phyloP scores from a whole-genome alignment of 164 flowering plant genomes.

The Nymphaea colorata region DNA sequence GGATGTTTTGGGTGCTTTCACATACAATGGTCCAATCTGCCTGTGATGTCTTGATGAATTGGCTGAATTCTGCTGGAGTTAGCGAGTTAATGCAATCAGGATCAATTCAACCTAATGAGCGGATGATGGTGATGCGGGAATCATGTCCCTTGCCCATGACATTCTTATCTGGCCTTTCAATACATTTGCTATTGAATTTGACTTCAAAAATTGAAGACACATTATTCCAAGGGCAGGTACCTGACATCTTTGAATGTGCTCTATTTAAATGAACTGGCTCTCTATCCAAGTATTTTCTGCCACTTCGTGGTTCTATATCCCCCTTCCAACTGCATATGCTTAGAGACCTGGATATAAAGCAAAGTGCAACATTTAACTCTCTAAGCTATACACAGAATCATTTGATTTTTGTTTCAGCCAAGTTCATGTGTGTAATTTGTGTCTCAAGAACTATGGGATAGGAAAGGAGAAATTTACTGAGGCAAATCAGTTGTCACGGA shows the following conservation, averaged over 20 bases:
- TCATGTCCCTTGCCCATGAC: constrained; percentile 81
- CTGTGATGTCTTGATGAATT: constrained; percentile 74
- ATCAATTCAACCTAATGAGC: constrained; percentile 72
- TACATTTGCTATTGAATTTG: constrained; percentile 68
- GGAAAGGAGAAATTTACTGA: no score
- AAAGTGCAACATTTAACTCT: no score
- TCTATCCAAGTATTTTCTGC: no score
- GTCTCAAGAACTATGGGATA: no score
- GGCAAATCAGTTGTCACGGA: no score
- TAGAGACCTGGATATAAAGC: no score
- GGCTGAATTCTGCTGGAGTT: constrained; percentile 74
- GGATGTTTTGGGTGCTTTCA: constrained; percentile 99
- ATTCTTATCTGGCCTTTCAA: constrained; percentile 78
- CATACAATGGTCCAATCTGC: constrained; percentile 96
- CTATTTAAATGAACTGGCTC: no score
- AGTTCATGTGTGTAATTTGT: no score
- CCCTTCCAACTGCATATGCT: no score
- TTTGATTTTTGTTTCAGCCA: no score
- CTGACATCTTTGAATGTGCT: not conserved
- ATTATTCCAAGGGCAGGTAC: constrained; percentile 78
- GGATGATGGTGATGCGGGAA: constrained; percentile 73
- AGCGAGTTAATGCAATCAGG: constrained; percentile 47
- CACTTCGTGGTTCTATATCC: no score
- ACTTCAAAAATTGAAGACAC: constrained; percentile 80
- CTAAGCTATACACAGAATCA: no score